Evolutionary conservation across 1,139 yeast genomes (phyloP).

Genomic region (Meyerozyma guilliermondii): DNA sequence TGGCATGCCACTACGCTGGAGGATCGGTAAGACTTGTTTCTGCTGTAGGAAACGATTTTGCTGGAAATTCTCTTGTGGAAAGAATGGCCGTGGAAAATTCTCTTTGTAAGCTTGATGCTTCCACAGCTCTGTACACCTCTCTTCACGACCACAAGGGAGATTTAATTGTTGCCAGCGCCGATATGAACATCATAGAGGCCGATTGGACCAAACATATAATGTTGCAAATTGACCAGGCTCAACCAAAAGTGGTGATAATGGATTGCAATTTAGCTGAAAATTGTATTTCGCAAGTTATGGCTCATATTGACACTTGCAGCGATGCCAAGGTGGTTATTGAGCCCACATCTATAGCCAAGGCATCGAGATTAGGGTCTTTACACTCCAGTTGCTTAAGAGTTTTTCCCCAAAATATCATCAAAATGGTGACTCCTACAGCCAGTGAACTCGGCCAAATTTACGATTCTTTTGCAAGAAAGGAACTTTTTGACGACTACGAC

Average conservation of each 20-base stretch:
- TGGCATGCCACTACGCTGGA: slow-evolving; percentile 38
- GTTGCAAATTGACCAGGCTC: slow-evolving; percentile 21
- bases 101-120: slow-evolving; percentile 20
- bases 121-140: slow-evolving; percentile 71
- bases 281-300: slow-evolving; percentile 36
- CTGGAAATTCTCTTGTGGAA: slow-evolving; percentile 39
- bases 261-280: slow-evolving; percentile 63
- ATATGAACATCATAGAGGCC: slow-evolving; percentile 64
- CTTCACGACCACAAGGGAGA: slow-evolving; percentile 61
- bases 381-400: slow-evolving; percentile 13
- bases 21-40: slow-evolving; percentile 44
- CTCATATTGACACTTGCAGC: slow-evolving; percentile 10
- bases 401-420: slow-evolving; percentile 30
- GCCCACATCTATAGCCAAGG: slow-evolving; percentile 71
- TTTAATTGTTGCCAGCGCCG: slow-evolving; percentile 74
- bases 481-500: slow-evolving; percentile 54
- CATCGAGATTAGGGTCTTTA: slow-evolving; percentile 31
- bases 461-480: slow-evolving; percentile 41
- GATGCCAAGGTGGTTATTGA: slow-evolving; percentile 49
- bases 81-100: slow-evolving; percentile 34
- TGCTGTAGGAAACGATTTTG: slow-evolving; percentile 53
- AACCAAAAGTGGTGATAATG: slow-evolving; percentile 46
- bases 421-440: slow-evolving; percentile 63
- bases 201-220: slow-evolving; percentile 37
- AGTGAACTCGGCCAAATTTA: slow-evolving; percentile 56